Percentiles rank a stretch among this genome's conserved stretches.
Conservation (phyloP, 257 asterid genomes). For the Solanum tacnaense region DNA sequence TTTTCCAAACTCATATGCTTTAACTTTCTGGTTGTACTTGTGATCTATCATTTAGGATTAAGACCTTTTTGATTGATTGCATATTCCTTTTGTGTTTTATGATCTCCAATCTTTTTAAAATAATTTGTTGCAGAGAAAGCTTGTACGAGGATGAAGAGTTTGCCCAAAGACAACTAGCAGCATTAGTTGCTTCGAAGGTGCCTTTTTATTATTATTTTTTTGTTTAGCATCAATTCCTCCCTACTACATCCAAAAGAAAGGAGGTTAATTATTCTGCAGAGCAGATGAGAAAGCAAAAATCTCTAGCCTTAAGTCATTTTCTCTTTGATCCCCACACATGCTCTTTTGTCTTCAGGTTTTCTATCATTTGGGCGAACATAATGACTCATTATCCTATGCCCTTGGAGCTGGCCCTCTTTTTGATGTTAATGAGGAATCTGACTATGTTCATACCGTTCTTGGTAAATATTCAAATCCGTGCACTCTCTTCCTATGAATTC, state of each 20-base stretch:
- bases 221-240: not conserved
- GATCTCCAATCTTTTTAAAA: not conserved
- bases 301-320: not conserved
- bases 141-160: conserved; percentile 68
- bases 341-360: conserved; percentile 44
- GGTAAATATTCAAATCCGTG: conserved; percentile 21
- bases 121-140: conserved; percentile 40
- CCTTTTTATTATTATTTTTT: not conserved
- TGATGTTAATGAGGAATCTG: conserved; percentile 78
- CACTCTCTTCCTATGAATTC: not conserved
- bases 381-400: conserved; percentile 83
- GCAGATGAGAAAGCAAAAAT: not conserved
- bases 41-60: not conserved
- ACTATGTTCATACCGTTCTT: conserved; percentile 72
- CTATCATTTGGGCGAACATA: conserved; percentile 76
- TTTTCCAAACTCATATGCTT: not conserved
- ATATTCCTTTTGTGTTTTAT: not conserved
- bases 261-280: not conserved
- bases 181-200: conserved; percentile 81
- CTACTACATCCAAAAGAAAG: not conserved
- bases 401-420: conserved; percentile 84
- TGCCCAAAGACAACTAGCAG: conserved; percentile 70
- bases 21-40: not conserved
- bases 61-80: not conserved
- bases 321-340: not conserved